phyloP scores from a whole-genome alignment of 495 filamentous ascomycete genomes.

The Pseudoneurospora amorphoporcata region DNA sequence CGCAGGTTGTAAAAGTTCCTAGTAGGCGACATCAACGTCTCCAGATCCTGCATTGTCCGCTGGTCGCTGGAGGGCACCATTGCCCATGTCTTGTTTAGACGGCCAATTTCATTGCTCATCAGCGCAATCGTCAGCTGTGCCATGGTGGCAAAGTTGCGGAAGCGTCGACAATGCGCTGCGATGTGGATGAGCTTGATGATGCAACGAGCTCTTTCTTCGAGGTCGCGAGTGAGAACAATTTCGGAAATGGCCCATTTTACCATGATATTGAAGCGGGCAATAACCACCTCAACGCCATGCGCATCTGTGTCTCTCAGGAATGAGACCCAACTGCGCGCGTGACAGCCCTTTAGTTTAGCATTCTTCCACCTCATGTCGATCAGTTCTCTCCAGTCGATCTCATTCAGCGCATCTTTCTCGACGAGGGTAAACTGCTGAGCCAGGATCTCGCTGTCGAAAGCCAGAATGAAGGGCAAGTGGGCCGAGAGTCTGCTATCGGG shows the following conservation, averaged over 20 bases:
- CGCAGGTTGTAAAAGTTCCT: slow-evolving; percentile 86
- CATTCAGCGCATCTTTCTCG: slow-evolving; percentile 90
- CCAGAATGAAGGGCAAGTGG: slow-evolving; percentile 86
- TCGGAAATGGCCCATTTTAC: slow-evolving; percentile 96
- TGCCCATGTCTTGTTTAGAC: slow-evolving; percentile 73
- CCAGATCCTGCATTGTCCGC: slow-evolving; percentile 67
- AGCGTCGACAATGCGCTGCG: slow-evolving; percentile 68
- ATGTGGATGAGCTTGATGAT: slow-evolving; percentile 91
- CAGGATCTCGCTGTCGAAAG: slow-evolving; percentile 79
- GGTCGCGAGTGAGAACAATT: slow-evolving; percentile 70
- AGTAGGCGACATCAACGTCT: slow-evolving; percentile 73
- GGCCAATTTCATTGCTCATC: slow-evolving; percentile 67
- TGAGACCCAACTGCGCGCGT: slow-evolving; percentile 77
- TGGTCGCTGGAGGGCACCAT: slow-evolving; percentile 62
- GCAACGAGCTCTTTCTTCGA: slow-evolving; percentile 72
- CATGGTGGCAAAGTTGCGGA: slow-evolving; percentile 95
- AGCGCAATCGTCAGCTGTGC: slow-evolving; percentile 88
- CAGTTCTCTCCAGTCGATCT: slow-evolving; percentile 95
- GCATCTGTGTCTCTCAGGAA: slow-evolving; percentile 75
- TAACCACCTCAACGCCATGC: slow-evolving; percentile 87
- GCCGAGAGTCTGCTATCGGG: slow-evolving; percentile 23
- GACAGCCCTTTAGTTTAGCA: slow-evolving; percentile 45
- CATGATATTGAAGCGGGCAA: slow-evolving; percentile 93
- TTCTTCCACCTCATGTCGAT: slow-evolving; percentile 89
- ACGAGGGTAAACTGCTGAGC: slow-evolving; percentile 93